Evolutionary conservation across 768 basidiomycete genomes (phyloP).

Genomic region (Mycena belliarum): DNA sequence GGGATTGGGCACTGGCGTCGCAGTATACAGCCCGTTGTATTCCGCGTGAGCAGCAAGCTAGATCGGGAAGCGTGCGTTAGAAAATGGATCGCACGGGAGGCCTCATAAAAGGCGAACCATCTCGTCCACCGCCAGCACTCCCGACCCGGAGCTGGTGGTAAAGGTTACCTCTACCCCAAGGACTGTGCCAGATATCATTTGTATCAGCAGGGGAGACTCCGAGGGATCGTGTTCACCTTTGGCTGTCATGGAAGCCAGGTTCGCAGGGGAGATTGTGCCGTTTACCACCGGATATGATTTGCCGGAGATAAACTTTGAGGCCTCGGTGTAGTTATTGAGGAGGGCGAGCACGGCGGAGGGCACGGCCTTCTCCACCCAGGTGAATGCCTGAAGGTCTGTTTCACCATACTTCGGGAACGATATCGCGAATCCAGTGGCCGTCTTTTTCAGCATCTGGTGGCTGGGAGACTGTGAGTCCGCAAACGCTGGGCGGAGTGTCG

Average conservation of each 20-base stretch:
- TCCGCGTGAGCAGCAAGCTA: not conserved
- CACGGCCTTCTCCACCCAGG: conserved; percentile 3
- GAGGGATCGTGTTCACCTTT: too few relatives aligned
- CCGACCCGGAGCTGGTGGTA: not conserved
- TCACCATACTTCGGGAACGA: not conserved
- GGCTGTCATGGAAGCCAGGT: not conserved
- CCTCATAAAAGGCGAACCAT: conserved; percentile 4
- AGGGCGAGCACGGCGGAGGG: conserved; percentile 1
- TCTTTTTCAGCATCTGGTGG: not conserved
- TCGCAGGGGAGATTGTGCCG: not conserved
- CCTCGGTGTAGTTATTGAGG: conserved; percentile 2
- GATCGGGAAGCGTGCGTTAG: too few relatives aligned
- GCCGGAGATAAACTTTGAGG: not conserved
- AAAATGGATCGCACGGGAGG: too few relatives aligned
- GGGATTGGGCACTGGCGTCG: conserved; percentile 1
- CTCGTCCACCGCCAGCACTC: not conserved
- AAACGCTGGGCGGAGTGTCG: too few relatives aligned
- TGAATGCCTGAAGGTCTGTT: not conserved
- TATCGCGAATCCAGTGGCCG: not conserved
- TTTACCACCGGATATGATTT: not conserved
- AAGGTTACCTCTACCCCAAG: conserved; percentile 6
- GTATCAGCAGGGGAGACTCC: not conserved
- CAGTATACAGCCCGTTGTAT: conserved; percentile 1
- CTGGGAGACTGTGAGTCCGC: too few relatives aligned
- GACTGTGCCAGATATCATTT: not conserved